Evolutionary conservation across 352 stramenopile genomes (phyloP).

Genomic region (Globisporangium splendens): DNA sequence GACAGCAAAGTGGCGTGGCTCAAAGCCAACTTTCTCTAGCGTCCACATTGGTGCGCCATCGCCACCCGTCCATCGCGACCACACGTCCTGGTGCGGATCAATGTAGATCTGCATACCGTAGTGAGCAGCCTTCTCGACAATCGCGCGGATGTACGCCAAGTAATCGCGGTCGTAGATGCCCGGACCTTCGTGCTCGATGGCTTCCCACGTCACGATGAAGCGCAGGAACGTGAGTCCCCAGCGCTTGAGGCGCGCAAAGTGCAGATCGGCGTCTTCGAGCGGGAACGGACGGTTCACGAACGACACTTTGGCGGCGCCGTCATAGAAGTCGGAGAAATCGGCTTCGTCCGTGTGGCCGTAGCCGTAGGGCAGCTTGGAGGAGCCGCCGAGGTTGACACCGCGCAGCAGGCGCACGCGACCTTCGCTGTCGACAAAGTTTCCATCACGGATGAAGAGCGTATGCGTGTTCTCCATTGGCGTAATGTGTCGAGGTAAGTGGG

Average conservation of each 20-base stretch:
- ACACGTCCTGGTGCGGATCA: slow-evolving; percentile 91
- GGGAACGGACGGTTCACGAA: slow-evolving; percentile 87
- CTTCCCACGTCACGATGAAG: slow-evolving; percentile 89
- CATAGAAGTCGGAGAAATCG: slow-evolving; percentile 17
- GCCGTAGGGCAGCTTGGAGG: slow-evolving; percentile 81
- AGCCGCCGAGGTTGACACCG: slow-evolving; percentile 87
- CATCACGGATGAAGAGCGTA: slow-evolving; percentile 43
- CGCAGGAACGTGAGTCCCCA: slow-evolving; percentile 87
- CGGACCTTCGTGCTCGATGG: slow-evolving; percentile 84
- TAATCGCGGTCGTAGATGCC: slow-evolving; percentile 84
- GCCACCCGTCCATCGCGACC: slow-evolving; percentile 88
- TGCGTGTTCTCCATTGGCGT: slow-evolving; percentile 7
- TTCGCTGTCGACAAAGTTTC: slow-evolving; percentile 78
- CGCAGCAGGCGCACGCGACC: slow-evolving; percentile 70
- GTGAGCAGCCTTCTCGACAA: slow-evolving; percentile 54
- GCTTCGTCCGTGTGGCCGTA: slow-evolving; percentile 52
- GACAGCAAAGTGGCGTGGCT: slow-evolving; percentile 64
- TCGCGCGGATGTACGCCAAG: slow-evolving; percentile 60
- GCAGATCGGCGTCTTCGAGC: slow-evolving; percentile 68
- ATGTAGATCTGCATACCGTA: slow-evolving; percentile 82
- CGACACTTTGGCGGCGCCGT: slow-evolving; percentile 65
- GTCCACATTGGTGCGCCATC: slow-evolving; percentile 90
- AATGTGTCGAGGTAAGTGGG: not conserved
- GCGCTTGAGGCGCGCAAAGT: slow-evolving; percentile 73
- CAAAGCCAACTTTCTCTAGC: slow-evolving; percentile 70